phyloP scores from a whole-genome alignment of 352 stramenopile genomes.

The Phytophthora foliorum region DNA sequence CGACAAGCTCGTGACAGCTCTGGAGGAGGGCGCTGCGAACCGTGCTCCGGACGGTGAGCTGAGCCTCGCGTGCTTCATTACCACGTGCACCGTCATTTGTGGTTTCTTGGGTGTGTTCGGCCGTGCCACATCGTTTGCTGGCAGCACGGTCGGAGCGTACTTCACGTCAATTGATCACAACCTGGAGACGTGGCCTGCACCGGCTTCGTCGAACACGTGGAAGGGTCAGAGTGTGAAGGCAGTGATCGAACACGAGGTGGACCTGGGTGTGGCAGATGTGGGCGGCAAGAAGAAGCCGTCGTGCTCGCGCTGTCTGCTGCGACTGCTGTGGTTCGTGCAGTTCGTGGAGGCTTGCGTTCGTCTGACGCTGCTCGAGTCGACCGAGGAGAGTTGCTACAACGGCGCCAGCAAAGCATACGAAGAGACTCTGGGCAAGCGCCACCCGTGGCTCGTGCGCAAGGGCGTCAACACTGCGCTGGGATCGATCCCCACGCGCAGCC shows the following conservation, averaged over 20 bases:
- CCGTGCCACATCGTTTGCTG: conserved; percentile 83
- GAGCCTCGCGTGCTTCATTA: conserved; percentile 60
- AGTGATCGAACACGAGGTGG: conserved; percentile 75
- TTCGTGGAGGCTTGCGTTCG: conserved; percentile 83
- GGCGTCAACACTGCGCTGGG: conserved; percentile 79
- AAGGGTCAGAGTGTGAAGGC: conserved; percentile 62
- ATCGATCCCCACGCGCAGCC: conserved; percentile 66
- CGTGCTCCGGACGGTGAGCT: conserved; percentile 51
- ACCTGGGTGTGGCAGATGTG: conserved; percentile 59
- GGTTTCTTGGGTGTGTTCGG: conserved; percentile 83
- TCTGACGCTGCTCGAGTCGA: conserved; percentile 74
- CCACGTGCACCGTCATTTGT: conserved; percentile 69
- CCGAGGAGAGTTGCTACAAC: conserved; percentile 69
- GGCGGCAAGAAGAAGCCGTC: conserved; percentile 90
- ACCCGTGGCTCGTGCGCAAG: conserved; percentile 89
- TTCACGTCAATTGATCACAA: conserved; percentile 78
- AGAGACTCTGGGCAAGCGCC: conserved; percentile 81
- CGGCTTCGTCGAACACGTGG: conserved; percentile 46
- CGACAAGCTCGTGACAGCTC: conserved; percentile 58
- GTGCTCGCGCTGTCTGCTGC: conserved; percentile 74
- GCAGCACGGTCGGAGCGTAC: conserved; percentile 78
- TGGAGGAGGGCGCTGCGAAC: conserved; percentile 41
- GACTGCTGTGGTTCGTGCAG: conserved; percentile 86
- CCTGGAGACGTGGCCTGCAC: conserved; percentile 53
- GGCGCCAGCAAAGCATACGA: conserved; percentile 85